Conservation (phyloP, 306 rosid species). For the Hylodesmum podocarpum region DNA sequence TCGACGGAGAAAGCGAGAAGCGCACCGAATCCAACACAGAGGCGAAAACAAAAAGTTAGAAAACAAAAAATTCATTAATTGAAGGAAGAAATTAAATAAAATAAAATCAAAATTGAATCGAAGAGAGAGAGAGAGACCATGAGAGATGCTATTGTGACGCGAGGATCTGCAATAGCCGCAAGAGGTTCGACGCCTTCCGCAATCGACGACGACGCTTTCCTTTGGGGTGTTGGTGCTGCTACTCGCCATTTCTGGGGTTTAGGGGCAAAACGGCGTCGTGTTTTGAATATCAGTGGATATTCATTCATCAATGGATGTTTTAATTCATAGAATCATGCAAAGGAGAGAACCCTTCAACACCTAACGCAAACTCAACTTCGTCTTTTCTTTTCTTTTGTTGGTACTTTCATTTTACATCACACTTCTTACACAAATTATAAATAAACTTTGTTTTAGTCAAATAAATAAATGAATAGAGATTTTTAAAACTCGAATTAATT, state of each 20-base stretch:
- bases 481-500: too few relatives aligned
- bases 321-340: too few relatives aligned
- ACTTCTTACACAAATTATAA: too few relatives aligned
- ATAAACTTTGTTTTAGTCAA: too few relatives aligned
- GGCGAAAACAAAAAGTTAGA: background rate
- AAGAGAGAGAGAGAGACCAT: constrained; percentile 45
- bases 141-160: constrained; percentile 68
- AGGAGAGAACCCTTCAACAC: too few relatives aligned
- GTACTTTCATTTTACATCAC: too few relatives aligned
- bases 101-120: background rate
- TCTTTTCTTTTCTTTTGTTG: too few relatives aligned
- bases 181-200: constrained; percentile 53
- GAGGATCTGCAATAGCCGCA: constrained; percentile 89
- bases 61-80: background rate
- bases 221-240: constrained; percentile 56
- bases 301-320: too few relatives aligned
- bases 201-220: constrained; percentile 68
- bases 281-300: too few relatives aligned
- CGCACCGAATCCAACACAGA: background rate
- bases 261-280: too few relatives aligned
- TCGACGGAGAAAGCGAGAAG: background rate
- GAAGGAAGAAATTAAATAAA: background rate
- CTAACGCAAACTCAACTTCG: too few relatives aligned
- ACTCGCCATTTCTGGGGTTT: constrained; percentile 58
- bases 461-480: too few relatives aligned